phyloP scores from a whole-genome alignment of 768 basidiomycete species.

The Mycena metata region DNA sequence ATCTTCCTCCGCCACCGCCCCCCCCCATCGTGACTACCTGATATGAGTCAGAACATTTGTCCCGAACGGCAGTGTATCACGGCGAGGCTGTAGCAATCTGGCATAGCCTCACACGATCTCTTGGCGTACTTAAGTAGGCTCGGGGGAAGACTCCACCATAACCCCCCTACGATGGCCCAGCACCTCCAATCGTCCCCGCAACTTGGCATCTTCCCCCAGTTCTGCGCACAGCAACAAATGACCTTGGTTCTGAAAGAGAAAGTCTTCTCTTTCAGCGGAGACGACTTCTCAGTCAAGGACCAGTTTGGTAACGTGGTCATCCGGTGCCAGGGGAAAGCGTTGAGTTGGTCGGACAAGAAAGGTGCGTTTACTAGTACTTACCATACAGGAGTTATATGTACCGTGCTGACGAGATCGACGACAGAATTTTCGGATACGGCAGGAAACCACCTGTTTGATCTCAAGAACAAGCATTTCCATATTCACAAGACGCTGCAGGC shows the following conservation, averaged over 20 bases:
- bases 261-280: slow-evolving; percentile 17
- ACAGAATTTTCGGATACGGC: too few relatives aligned
- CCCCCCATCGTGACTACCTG: too few relatives aligned
- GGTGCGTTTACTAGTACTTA: slow-evolving; percentile 19
- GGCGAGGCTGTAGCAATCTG: too few relatives aligned
- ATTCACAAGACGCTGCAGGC: too few relatives aligned
- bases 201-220: slow-evolving; percentile 19
- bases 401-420: slow-evolving; percentile 8
- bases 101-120: slow-evolving; percentile 4
- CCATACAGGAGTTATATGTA: background rate
- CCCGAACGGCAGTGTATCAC: too few relatives aligned
- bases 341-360: slow-evolving; percentile 22
- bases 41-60: too few relatives aligned
- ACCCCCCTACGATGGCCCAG: slow-evolving; percentile 9
- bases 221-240: too few relatives aligned
- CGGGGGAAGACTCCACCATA: slow-evolving; percentile 8
- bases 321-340: slow-evolving; percentile 15
- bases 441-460: too few relatives aligned
- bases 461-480: too few relatives aligned
- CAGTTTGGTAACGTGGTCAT: slow-evolving; percentile 16
- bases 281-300: slow-evolving; percentile 22
- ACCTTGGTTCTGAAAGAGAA: too few relatives aligned
- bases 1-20: too few relatives aligned
- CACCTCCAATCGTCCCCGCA: slow-evolving; percentile 12
- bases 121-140: slow-evolving; percentile 10